phyloP scores from a whole-genome alignment of 1,284 basidiomycete genomes.

The Tilletia indica region DNA sequence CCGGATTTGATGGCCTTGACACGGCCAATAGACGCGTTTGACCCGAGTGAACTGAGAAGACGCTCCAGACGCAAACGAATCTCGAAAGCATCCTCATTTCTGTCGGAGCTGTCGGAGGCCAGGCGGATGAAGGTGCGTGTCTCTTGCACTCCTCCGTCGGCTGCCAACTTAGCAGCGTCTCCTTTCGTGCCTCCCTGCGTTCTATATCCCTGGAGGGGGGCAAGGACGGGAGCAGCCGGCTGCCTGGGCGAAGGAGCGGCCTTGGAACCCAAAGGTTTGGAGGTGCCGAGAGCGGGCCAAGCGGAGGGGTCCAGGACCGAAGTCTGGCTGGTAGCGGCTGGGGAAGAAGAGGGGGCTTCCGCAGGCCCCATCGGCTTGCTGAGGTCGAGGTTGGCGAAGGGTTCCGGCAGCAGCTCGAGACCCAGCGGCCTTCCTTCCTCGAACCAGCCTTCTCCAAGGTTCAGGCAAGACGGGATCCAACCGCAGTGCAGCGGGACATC shows the following conservation, averaged over 20 bases:
- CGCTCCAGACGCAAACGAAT: not conserved
- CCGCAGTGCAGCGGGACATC: not conserved
- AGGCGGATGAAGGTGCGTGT: not conserved
- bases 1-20: not conserved
- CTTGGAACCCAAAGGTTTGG: not conserved
- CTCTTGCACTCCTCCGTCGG: not conserved
- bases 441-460: too few species aligned
- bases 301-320: not conserved
- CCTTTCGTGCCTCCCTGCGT: constrained; percentile 6
- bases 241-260: too few species aligned
- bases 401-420: too few species aligned
- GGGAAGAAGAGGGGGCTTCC: too few species aligned
- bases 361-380: not conserved
- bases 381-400: not conserved
- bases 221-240: not conserved
- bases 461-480: too few species aligned
- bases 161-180: not conserved
- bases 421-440: too few species aligned
- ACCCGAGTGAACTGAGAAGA: not conserved
- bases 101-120: not conserved
- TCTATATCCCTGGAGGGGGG: not conserved
- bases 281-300: not conserved
- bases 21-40: not conserved
- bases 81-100: not conserved
- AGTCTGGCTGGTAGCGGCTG: not conserved